Conservation (phyloP, 2,329 filamentous ascomycete genomes). For the Fusarium coicis region DNA sequence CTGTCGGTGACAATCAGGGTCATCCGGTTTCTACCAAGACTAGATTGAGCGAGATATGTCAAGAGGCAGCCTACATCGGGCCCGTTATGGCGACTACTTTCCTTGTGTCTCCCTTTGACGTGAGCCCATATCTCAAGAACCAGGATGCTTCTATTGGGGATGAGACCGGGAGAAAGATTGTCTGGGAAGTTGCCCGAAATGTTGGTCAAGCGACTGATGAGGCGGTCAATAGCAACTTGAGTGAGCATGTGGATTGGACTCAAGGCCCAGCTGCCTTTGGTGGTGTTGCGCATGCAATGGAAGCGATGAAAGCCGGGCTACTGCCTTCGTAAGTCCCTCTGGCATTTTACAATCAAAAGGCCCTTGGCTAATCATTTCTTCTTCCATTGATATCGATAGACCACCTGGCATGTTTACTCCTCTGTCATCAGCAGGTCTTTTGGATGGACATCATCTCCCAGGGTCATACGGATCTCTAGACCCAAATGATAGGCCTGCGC, state of each 20-base stretch:
- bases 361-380: not conserved
- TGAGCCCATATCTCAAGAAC: not conserved
- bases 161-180: not conserved
- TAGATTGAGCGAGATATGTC: not conserved
- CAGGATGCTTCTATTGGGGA: rapidly evolving
- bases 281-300: not conserved
- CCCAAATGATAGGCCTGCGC: not conserved
- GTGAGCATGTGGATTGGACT: slow-evolving; percentile 10
- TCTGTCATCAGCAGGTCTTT: not conserved
- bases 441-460: not conserved
- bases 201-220: not conserved
- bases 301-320: slow-evolving; percentile 2
- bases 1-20: not conserved
- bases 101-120: not conserved
- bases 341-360: rapidly evolving
- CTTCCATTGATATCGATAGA: not conserved
- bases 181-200: not conserved
- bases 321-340: not conserved
- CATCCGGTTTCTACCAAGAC: not conserved
- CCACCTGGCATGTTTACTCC: slow-evolving; percentile 6
- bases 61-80: not conserved
- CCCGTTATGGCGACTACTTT: slow-evolving; percentile 7
- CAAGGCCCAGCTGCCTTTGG: slow-evolving; percentile 9
- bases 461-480: not conserved
- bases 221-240: not conserved